Percentiles rank a stretch among this genome's conserved stretches.
Conservation (phyloP, 176 grass and related monocot genomes). For the Musa beccarii region DNA sequence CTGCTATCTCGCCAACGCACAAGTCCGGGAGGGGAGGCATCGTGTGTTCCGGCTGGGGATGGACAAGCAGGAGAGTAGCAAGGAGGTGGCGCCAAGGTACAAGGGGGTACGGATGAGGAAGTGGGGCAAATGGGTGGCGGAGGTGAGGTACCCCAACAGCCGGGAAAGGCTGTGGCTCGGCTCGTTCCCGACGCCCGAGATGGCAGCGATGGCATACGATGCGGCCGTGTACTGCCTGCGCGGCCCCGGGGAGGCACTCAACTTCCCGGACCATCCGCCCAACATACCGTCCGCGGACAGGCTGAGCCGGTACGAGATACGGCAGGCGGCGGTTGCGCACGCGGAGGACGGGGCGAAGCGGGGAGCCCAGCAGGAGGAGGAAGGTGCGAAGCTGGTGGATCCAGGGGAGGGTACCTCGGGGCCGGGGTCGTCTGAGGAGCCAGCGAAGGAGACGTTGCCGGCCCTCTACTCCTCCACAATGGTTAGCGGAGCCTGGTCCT, state of each 20-base stretch:
- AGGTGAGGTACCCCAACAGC: slow-evolving; percentile 1
- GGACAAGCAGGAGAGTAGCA: not conserved
- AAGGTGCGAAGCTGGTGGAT: not conserved
- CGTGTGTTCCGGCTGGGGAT: too few species aligned
- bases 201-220: slow-evolving; percentile 5
- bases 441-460: not conserved
- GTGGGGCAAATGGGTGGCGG: slow-evolving; percentile 15
- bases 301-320: not conserved
- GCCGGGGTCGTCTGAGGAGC: not conserved
- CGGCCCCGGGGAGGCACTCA: slow-evolving; percentile 1
- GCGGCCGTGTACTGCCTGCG: slow-evolving; percentile 3
- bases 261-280: slow-evolving; percentile 3
- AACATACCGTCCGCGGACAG: not conserved
- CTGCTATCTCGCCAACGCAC: too few species aligned
- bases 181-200: not conserved
- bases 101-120: not conserved
- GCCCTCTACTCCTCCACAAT: too few species aligned
- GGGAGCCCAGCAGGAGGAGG: too few species aligned
- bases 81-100: not conserved
- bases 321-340: not conserved
- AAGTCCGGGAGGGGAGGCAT: too few species aligned
- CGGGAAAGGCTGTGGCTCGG: slow-evolving; percentile 2
- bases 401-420: not conserved
- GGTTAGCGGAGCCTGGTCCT: not conserved
- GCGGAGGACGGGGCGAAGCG: not conserved